Evolutionary conservation across 2,329 filamentous ascomycete genomes (phyloP).

Genomic region (Microsporum ferrugineum): DNA sequence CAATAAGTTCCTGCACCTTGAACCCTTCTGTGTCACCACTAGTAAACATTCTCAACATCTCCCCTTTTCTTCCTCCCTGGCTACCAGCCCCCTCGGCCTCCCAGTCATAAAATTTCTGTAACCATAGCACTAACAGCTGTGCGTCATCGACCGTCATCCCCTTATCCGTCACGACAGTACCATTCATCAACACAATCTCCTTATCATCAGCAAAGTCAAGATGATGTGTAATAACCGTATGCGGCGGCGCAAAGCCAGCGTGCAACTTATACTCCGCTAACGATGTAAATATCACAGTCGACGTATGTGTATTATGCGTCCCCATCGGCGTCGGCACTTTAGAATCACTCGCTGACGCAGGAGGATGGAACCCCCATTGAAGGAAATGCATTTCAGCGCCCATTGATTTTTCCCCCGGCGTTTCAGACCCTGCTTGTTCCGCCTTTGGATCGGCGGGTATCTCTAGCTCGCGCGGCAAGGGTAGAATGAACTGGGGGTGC

Average conservation of each 20-base stretch:
- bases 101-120: conserved; percentile 79
- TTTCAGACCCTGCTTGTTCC: conserved; percentile 37
- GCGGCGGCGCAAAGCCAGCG: conserved; percentile 79
- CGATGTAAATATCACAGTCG: conserved; percentile 82
- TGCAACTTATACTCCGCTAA: conserved; percentile 85
- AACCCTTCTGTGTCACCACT: conserved; percentile 62
- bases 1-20: conserved; percentile 70
- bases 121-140: conserved; percentile 80
- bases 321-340: conserved; percentile 17
- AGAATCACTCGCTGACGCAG: conserved; percentile 33
- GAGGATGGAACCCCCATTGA: conserved; percentile 84
- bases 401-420: conserved; percentile 29
- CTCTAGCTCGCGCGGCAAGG: conserved; percentile 47
- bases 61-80: conserved; percentile 49
- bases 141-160: conserved; percentile 71
- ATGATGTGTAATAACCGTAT: conserved; percentile 90
- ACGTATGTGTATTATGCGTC: conserved; percentile 46
- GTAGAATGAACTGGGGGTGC: conserved; percentile 83
- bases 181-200: conserved; percentile 76
- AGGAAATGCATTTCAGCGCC: conserved; percentile 84
- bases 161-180: conserved; percentile 60
- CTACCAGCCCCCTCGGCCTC: conserved; percentile 43
- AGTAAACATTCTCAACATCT: conserved; percentile 70
- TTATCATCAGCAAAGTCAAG: conserved; percentile 63
- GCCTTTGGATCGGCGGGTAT: conserved; percentile 20